phyloP scores from a whole-genome alignment of 148 eudicot species.

The Rhododendron williamsianum region DNA sequence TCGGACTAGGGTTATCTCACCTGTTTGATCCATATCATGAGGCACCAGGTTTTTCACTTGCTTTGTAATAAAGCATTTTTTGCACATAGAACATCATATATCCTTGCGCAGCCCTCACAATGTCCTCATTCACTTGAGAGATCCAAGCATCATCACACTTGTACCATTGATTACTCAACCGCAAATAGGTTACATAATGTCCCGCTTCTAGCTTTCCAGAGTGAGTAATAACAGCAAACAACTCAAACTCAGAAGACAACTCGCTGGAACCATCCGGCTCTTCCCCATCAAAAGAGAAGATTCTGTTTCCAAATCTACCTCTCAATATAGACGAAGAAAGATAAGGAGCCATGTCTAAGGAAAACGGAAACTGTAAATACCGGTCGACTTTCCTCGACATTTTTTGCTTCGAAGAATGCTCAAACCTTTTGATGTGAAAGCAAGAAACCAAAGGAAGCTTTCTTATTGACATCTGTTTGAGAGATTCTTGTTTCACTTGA shows the following conservation, averaged over 20 bases:
- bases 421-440: constrained; percentile 76
- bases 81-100: constrained; percentile 89
- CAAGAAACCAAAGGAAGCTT: constrained; percentile 78
- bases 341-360: constrained; percentile 73
- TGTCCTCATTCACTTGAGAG: constrained; percentile 54
- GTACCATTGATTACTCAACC: constrained; percentile 73
- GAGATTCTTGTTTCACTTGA: constrained; percentile 68
- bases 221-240: constrained; percentile 76
- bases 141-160: constrained; percentile 89
- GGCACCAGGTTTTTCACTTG: constrained; percentile 34
- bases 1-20: neutral
- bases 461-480: constrained; percentile 75
- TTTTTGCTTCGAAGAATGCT: constrained; percentile 51
- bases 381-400: constrained; percentile 66
- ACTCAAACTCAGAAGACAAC: constrained; percentile 61
- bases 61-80: constrained; percentile 68
- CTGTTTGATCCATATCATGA: constrained; percentile 14
- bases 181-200: constrained; percentile 70
- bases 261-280: constrained; percentile 39
- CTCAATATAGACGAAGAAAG: constrained; percentile 70
- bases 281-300: constrained; percentile 48
- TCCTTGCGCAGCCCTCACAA: constrained; percentile 70
- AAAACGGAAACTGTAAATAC: constrained; percentile 71
- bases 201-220: constrained; percentile 65
- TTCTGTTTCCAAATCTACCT: constrained; percentile 60